Conservation (phyloP, 2,329 filamentous ascomycete genomes). For the Arthroderma sp. region DNA sequence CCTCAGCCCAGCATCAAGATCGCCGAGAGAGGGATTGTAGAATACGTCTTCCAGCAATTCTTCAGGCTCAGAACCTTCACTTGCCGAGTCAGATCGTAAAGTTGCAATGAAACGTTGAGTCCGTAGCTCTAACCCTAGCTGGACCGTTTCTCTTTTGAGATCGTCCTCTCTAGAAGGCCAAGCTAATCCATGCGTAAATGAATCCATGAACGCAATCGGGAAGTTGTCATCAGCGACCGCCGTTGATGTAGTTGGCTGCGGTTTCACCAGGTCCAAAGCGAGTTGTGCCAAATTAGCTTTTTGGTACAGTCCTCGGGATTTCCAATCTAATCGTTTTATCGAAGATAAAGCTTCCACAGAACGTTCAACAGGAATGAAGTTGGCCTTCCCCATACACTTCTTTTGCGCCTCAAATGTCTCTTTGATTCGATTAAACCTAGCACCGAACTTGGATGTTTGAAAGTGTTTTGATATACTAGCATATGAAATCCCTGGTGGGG, state of each 20-base stretch:
- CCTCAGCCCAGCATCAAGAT: slow-evolving; percentile 4
- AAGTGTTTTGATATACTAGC: slow-evolving; percentile 6
- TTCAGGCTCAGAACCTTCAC: not conserved
- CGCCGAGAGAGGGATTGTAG: not conserved
- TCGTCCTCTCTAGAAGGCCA: not conserved
- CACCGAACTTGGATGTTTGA: slow-evolving; percentile 3
- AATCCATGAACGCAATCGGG: slow-evolving; percentile 6
- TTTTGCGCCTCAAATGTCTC: slow-evolving; percentile 11
- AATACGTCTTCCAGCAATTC: slow-evolving; percentile 9
- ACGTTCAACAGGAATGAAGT: slow-evolving; percentile 9
- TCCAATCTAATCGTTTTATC: slow-evolving; percentile 5
- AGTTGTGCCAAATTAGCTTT: slow-evolving; percentile 15
- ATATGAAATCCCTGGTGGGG: slow-evolving; percentile 9
- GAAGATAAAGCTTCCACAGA: slow-evolving; percentile 8
- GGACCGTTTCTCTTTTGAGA: slow-evolving; percentile 3
- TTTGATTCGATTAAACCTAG: slow-evolving; percentile 6
- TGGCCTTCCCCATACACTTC: slow-evolving; percentile 9
- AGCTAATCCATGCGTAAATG: not conserved
- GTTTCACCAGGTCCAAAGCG: slow-evolving; percentile 11
- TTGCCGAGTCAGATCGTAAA: not conserved
- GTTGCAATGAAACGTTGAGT: slow-evolving; percentile 12
- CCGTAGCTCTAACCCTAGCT: slow-evolving; percentile 14
- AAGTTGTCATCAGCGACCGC: slow-evolving; percentile 6
- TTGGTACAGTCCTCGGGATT: slow-evolving; percentile 7
- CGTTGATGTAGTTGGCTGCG: not conserved